Conservation (phyloP, 495 filamentous ascomycete species). For the Hyphodiscus hymeniophilus region DNA sequence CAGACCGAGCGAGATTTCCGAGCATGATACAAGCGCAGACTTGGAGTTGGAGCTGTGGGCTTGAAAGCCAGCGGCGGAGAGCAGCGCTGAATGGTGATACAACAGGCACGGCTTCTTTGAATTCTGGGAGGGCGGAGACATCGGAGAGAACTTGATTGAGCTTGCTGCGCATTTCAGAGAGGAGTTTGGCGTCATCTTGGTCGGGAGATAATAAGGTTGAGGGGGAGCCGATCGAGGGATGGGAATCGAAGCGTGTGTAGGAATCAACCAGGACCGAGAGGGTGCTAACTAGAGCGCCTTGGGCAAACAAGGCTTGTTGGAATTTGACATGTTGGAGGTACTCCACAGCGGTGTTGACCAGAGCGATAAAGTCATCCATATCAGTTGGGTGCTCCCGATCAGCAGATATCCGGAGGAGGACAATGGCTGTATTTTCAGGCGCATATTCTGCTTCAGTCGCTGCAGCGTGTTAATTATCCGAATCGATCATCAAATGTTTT, state of each 20-base stretch:
- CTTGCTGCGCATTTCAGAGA: slow-evolving; percentile 45
- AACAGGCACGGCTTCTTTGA: slow-evolving; percentile 42
- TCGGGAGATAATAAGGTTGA: slow-evolving; percentile 15
- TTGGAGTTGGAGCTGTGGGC: slow-evolving; percentile 48
- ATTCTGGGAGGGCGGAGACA: slow-evolving; percentile 49
- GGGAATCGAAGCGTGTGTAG: slow-evolving; percentile 24
- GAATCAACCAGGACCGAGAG: slow-evolving; percentile 24
- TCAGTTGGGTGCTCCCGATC: slow-evolving; percentile 21
- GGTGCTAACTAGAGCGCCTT: slow-evolving; percentile 21
- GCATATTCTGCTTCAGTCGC: slow-evolving; percentile 19
- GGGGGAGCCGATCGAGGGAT: slow-evolving; percentile 15
- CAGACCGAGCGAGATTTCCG: slow-evolving; percentile 69
- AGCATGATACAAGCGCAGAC: slow-evolving; percentile 69
- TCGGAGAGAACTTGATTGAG: slow-evolving; percentile 55
- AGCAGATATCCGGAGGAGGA: slow-evolving; percentile 19
- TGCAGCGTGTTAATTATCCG: slow-evolving; percentile 1
- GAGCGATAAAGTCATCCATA: slow-evolving; percentile 25
- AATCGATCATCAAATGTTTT: neutral
- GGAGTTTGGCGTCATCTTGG: slow-evolving; percentile 39
- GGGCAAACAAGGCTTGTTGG: slow-evolving; percentile 34
- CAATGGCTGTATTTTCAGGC: slow-evolving; percentile 23
- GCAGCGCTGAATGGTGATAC: slow-evolving; percentile 39
- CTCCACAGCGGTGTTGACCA: slow-evolving; percentile 23
- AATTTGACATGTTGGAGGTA: slow-evolving; percentile 26
- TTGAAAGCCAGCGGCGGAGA: slow-evolving; percentile 46